phyloP scores from a whole-genome alignment of 352 stramenopile genomes.

The Phytophthora ramorum region DNA sequence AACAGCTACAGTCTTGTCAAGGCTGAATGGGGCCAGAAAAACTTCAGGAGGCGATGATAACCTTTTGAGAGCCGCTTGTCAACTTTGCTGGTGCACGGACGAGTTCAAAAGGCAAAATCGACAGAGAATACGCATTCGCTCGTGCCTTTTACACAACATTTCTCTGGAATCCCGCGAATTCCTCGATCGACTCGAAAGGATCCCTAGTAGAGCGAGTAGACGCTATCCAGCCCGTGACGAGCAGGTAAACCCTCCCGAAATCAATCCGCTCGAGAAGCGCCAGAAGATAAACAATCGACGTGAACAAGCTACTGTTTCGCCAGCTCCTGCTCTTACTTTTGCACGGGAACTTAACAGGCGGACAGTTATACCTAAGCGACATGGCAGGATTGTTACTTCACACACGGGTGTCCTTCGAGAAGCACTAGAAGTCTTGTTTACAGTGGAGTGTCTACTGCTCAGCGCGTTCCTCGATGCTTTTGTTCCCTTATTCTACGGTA shows the following conservation, averaged over 20 bases:
- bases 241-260: background rate
- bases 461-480: slow-evolving; percentile 42
- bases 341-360: background rate
- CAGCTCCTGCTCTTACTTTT: background rate
- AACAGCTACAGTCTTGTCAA: slow-evolving; percentile 2
- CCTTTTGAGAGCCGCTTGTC: slow-evolving; percentile 1
- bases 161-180: background rate
- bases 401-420: slow-evolving; percentile 9
- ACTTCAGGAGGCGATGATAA: background rate
- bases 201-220: background rate
- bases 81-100: slow-evolving; percentile 7
- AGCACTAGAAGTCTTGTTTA: slow-evolving; percentile 33
- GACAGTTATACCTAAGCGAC: background rate
- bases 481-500: slow-evolving; percentile 42
- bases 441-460: slow-evolving; percentile 39
- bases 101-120: slow-evolving; percentile 15
- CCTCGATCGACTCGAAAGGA: slow-evolving; percentile 10
- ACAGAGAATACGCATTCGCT: slow-evolving; percentile 17
- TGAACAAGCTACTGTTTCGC: background rate
- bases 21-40: background rate
- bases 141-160: slow-evolving; percentile 6
- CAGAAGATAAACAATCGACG: slow-evolving; percentile 4
- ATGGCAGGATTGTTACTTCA: background rate
- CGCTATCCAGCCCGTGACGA: background rate
- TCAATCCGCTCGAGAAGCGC: background rate